Percentiles rank a stretch among this genome's conserved stretches.
These are phyloP conservation scores for Malassezia pachydermatis DNA, from an alignment of 1,284 basidiomycete species.

Conservation along the genomic window DNA sequence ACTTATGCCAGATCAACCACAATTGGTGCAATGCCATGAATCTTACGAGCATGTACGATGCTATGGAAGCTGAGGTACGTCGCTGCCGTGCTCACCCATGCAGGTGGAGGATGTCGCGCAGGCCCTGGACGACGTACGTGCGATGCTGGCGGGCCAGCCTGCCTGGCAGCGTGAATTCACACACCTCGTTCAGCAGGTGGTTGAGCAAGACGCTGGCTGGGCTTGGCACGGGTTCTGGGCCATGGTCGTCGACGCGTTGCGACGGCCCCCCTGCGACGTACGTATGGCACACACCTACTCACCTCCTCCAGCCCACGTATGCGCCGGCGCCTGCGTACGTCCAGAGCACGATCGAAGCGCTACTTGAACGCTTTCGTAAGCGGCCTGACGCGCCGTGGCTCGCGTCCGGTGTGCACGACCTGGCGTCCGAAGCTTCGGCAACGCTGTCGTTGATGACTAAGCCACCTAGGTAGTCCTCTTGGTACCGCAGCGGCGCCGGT, in stretches of 20 bases:
- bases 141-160: conserved; percentile 41
- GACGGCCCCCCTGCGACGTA: conserved; percentile 8
- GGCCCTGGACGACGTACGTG: conserved; percentile 51
- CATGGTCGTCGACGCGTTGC: conserved; percentile 30
- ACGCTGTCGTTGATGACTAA: too few species aligned
- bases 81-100: neutral
- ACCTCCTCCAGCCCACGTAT: too few species aligned
- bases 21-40: conserved; percentile 53
- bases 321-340: neutral
- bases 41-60: conserved; percentile 50
- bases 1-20: conserved; percentile 26
- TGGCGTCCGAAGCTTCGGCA: too few species aligned
- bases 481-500: too few species aligned
- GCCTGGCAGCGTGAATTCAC: conserved; percentile 30
- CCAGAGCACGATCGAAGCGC: neutral
- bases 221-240: conserved; percentile 41
- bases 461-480: too few species aligned
- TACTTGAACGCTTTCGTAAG: conserved; percentile 5
- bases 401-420: too few species aligned
- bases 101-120: conserved; percentile 45
- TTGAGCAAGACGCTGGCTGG: conserved; percentile 37
- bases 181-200: conserved; percentile 27
- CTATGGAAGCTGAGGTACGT: conserved; percentile 49
- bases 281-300: too few species aligned
- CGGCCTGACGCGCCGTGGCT: conserved; percentile 6